Evolutionary conservation across 2,329 filamentous ascomycete genomes (phyloP).

Genomic region (Zymoseptoria crescenta): DNA sequence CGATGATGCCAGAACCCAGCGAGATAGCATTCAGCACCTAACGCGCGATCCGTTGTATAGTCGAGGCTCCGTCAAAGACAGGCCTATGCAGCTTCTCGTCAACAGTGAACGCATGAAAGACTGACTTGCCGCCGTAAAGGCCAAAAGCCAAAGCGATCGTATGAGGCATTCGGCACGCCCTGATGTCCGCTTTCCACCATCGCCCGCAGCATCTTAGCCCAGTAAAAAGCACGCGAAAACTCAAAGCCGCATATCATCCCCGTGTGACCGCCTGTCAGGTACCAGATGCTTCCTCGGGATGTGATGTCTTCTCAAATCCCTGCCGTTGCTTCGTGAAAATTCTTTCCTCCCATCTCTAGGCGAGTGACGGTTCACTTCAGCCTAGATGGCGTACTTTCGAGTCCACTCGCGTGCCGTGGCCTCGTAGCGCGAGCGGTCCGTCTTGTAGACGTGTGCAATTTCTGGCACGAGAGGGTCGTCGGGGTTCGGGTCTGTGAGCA

Average conservation of each 20-base stretch:
- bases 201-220: neutral
- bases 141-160: neutral
- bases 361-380: neutral
- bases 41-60: neutral
- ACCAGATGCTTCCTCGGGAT: neutral
- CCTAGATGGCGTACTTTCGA: slow-evolving; percentile 92
- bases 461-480: slow-evolving; percentile 97
- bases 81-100: neutral
- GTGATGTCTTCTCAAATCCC: neutral
- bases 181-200: neutral
- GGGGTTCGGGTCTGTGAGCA: slow-evolving; percentile 98
- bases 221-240: neutral
- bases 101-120: neutral
- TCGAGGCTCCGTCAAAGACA: neutral
- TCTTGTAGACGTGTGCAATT: slow-evolving; percentile 99
- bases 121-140: neutral
- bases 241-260: neutral
- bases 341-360: neutral
- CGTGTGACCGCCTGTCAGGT: neutral
- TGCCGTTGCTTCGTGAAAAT: neutral
- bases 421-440: slow-evolving; percentile 90
- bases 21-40: neutral
- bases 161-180: neutral
- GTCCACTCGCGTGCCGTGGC: slow-evolving; percentile 97
- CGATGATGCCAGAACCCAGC: neutral